These are phyloP conservation scores for Aaosphaeria pasadenensis DNA, from an alignment of 2,329 filamentous ascomycete genomes.

Conservation along the genomic window DNA sequence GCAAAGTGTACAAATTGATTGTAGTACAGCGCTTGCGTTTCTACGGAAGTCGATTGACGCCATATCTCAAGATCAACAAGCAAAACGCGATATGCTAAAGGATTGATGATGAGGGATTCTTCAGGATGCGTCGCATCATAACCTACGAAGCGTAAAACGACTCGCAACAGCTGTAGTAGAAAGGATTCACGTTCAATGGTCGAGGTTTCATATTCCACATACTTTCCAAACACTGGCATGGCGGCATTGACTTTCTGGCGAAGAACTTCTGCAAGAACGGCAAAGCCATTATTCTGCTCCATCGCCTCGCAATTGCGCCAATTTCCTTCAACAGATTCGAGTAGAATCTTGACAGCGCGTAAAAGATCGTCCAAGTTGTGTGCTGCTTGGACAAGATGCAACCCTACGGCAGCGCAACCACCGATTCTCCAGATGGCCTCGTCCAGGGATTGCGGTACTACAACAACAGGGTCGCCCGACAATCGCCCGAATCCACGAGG, in stretches of 20 bases:
- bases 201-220: slow-evolving; percentile 31
- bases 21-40: slow-evolving; percentile 87
- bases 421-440: slow-evolving; percentile 90
- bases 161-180: slow-evolving; percentile 62
- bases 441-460: slow-evolving; percentile 79
- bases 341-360: slow-evolving; percentile 76
- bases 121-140: slow-evolving; percentile 78
- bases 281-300: slow-evolving; percentile 93
- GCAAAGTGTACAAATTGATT: slow-evolving; percentile 87
- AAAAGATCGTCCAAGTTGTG: slow-evolving; percentile 67
- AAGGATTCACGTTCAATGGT: slow-evolving; percentile 49
- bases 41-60: slow-evolving; percentile 68
- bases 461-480: slow-evolving; percentile 77
- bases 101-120: slow-evolving; percentile 92
- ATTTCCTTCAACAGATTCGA: slow-evolving; percentile 81
- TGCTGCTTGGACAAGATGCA: slow-evolving; percentile 81
- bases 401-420: slow-evolving; percentile 80
- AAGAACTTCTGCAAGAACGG: slow-evolving; percentile 78
- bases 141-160: slow-evolving; percentile 83
- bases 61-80: slow-evolving; percentile 92
- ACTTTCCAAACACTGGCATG: slow-evolving; percentile 48
- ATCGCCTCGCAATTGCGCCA: slow-evolving; percentile 99
- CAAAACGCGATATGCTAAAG: slow-evolving; percentile 86
- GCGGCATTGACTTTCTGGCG: slow-evolving; percentile 72
- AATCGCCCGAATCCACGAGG: slow-evolving; percentile 78